phyloP scores from a whole-genome alignment of 257 asterid species.

The Scutellaria barbata region DNA sequence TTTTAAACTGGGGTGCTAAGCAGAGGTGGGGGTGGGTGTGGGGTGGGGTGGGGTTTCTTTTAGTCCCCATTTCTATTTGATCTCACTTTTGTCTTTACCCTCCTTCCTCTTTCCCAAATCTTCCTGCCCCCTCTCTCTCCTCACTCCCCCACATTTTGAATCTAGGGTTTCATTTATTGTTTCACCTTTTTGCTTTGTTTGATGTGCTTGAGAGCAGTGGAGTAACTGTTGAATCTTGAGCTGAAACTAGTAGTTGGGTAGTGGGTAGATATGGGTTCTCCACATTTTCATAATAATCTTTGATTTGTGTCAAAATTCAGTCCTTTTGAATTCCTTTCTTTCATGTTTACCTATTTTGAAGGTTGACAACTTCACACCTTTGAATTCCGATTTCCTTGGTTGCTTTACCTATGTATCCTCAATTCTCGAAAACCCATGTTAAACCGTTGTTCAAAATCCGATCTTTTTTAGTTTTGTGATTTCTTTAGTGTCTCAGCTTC shows the following conservation, averaged over 20 bases:
- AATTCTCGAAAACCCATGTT: slow-evolving; percentile 57
- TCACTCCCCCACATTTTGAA: slow-evolving; percentile 54
- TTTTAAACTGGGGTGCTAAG: too few relatives aligned
- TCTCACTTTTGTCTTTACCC: slow-evolving; percentile 80
- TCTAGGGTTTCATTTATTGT: slow-evolving; percentile 71
- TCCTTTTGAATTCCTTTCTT: slow-evolving; percentile 21
- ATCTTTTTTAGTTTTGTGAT: slow-evolving; percentile 3
- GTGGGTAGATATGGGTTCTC: slow-evolving; percentile 38
- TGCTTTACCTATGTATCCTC: neutral
- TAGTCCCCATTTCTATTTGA: slow-evolving; percentile 50
- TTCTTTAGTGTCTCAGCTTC: slow-evolving; percentile 37
- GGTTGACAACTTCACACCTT: neutral
- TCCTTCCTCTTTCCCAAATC: slow-evolving; percentile 53
- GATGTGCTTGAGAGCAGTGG: slow-evolving; percentile 31
- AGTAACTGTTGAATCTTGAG: slow-evolving; percentile 34
- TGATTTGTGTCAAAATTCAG: slow-evolving; percentile 41
- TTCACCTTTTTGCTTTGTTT: slow-evolving; percentile 34
- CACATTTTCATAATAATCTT: slow-evolving; percentile 49
- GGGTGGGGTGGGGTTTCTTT: too few relatives aligned
- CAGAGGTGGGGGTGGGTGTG: too few relatives aligned
- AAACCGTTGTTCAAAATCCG: slow-evolving; percentile 49
- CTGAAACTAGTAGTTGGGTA: slow-evolving; percentile 36
- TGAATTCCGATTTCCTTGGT: slow-evolving; percentile 26
- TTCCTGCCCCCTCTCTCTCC: slow-evolving; percentile 28
- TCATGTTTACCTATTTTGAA: slow-evolving; percentile 1